Evolutionary conservation across 495 filamentous ascomycete species (phyloP).

Genomic region (Penicillium verhagenii): DNA sequence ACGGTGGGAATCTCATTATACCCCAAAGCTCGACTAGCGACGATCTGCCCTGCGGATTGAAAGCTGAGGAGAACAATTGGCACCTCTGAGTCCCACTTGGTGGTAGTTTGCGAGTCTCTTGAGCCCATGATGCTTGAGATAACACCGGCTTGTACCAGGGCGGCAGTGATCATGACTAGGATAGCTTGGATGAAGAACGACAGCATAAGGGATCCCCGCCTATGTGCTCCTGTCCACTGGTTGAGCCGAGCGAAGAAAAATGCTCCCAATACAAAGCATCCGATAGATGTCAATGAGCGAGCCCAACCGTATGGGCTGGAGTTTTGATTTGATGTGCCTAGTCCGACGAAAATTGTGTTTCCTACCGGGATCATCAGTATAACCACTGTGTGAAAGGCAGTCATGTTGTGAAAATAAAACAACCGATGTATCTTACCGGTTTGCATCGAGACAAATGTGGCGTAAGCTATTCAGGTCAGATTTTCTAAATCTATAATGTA

Average conservation of each 20-base stretch:
- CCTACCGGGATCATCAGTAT: constrained; percentile 23
- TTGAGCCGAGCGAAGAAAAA: constrained; percentile 42
- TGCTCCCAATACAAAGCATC: constrained; percentile 51
- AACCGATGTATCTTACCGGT: constrained; percentile 35
- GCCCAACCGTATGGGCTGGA: constrained; percentile 55
- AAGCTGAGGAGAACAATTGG: constrained; percentile 64
- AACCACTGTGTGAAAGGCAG: not conserved
- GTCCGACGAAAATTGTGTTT: constrained; percentile 62
- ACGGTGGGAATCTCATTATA: constrained; percentile 70
- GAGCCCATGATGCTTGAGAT: constrained; percentile 33
- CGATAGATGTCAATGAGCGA: constrained; percentile 55
- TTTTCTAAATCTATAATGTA: not conserved
- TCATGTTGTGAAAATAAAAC: too few relatives aligned
- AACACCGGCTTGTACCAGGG: constrained; percentile 46
- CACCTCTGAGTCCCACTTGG: constrained; percentile 30
- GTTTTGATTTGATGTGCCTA: constrained; percentile 55
- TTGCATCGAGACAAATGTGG: constrained; percentile 57
- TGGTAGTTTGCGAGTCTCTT: not conserved
- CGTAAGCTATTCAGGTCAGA: constrained; percentile 38
- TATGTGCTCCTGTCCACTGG: constrained; percentile 27
- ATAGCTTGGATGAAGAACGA: constrained; percentile 56
- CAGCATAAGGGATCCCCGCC: constrained; percentile 47
- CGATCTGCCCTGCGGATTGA: constrained; percentile 68
- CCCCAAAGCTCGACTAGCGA: constrained; percentile 58
- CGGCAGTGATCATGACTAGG: constrained; percentile 54